A percentile compares a stretch with the other conserved stretches of the same genome.
phyloP scores from a whole-genome alignment of 192 early-diverging fungal genomes.

The Jimgerdemannia lactiflua region DNA sequence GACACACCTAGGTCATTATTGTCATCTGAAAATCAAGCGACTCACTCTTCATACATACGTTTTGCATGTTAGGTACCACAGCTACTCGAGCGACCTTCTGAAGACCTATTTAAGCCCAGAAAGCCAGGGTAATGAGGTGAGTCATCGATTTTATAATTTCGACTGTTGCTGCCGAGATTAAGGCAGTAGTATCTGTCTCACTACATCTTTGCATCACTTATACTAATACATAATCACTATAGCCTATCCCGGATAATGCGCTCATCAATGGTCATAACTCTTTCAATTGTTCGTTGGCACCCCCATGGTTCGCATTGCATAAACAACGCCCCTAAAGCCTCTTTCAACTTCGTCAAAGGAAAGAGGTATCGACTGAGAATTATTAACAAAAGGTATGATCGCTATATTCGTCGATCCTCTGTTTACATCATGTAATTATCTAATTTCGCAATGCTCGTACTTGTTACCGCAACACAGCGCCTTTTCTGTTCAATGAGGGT shows the following conservation, averaged over 20 bases:
- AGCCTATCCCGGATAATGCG: constrained; percentile 41
- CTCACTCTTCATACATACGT: no score
- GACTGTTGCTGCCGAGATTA: constrained; percentile 12
- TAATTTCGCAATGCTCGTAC: no score
- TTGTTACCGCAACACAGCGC: no score
- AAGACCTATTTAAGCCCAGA: constrained; percentile 1
- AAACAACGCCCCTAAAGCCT: constrained; percentile 1
- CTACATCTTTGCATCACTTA: no score
- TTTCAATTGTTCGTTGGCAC: background rate
- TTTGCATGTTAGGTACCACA: constrained; percentile 2
- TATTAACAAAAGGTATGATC: constrained; percentile 54
- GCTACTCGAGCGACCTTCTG: constrained; percentile 1
- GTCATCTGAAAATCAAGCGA: no score
- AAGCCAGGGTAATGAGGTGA: constrained; percentile 49
- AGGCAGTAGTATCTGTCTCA: no score
- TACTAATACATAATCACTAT: no score
- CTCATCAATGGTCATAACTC: constrained; percentile 47
- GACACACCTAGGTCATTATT: no score
- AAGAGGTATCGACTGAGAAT: constrained; percentile 76
- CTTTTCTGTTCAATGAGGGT: constrained; percentile 61
- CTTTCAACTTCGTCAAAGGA: constrained; percentile 51
- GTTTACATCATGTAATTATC: no score
- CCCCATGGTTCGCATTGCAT: constrained; percentile 5
- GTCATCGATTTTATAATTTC: constrained; percentile 36
- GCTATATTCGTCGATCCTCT: background rate